Conservation (phyloP, 139 green algal genomes). For the Trebouxia sp. region DNA sequence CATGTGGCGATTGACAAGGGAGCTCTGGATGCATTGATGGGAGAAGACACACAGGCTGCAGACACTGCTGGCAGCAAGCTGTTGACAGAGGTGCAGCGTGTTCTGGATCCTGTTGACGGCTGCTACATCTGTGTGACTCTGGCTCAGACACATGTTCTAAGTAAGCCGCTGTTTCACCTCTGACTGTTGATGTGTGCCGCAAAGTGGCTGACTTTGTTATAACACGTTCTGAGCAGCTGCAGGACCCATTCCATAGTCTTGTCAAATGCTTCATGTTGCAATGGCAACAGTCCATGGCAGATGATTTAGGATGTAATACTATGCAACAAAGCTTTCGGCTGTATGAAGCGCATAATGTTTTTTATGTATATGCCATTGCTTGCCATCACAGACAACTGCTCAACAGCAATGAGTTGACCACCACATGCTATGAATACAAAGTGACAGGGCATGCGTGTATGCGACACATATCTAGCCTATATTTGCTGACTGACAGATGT, state of each 20-base stretch:
- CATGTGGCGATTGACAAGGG: conserved; percentile 66
- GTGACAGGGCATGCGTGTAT: no score
- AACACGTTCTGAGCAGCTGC: no score
- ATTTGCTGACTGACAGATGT: no score
- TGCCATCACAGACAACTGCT: no score
- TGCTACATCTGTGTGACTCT: conserved; percentile 61
- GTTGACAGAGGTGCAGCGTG: conserved; percentile 40
- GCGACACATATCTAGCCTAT: no score
- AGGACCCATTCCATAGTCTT: no score
- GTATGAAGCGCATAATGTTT: no score
- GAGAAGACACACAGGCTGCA: conserved; percentile 41
- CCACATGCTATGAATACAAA: no score
- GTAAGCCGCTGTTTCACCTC: conserved; percentile 28
- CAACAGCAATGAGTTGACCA: no score
- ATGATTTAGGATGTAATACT: not conserved
- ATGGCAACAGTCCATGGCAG: not conserved
- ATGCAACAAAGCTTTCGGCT: not conserved
- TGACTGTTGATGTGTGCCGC: not conserved
- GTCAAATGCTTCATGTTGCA: no score
- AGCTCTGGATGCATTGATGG: conserved; percentile 66
- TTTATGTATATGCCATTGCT: no score
- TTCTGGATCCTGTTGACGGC: conserved; percentile 27
- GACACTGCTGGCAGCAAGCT: conserved; percentile 22
- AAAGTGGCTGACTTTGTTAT: not conserved
- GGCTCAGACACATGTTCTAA: conserved; percentile 54